These are phyloP conservation scores for Periconia macrospinosa DNA, from an alignment of 2,329 filamentous ascomycete genomes.

Conservation along the genomic window DNA sequence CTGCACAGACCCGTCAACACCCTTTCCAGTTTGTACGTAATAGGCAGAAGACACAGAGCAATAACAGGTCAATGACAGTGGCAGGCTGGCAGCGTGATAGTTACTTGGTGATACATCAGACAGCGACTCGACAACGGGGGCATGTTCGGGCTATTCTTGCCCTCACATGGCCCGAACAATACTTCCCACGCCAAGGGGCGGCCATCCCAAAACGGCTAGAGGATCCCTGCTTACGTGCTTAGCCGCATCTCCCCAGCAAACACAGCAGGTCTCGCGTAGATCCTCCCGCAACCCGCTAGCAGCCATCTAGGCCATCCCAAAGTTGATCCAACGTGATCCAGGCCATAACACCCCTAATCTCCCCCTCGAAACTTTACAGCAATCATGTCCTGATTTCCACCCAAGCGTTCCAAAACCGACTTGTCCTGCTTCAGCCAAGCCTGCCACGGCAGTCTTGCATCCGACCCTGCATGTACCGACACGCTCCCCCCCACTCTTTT, in stretches of 20 bases:
- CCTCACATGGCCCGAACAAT: background rate
- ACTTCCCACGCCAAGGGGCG: background rate
- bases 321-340: no score
- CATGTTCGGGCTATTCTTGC: constrained; percentile 8
- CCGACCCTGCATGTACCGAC: constrained; percentile 7
- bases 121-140: background rate
- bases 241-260: no score
- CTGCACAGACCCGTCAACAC: no score
- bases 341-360: background rate
- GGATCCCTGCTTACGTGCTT: no score
- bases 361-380: constrained; percentile 13
- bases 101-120: background rate
- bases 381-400: constrained; percentile 16
- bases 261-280: no score
- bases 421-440: constrained; percentile 27
- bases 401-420: constrained; percentile 14
- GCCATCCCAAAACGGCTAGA: background rate
- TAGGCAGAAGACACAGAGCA: no score
- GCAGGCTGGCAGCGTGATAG: no score
- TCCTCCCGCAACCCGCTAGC: no score
- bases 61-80: no score
- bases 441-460: background rate
- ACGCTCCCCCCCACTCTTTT: constrained; percentile 31
- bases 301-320: no score
- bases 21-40: no score